Percentiles rank a stretch among this genome's conserved stretches.
Conservation (phyloP, 495 filamentous ascomycete genomes). For the Penicillium mononematosum region DNA sequence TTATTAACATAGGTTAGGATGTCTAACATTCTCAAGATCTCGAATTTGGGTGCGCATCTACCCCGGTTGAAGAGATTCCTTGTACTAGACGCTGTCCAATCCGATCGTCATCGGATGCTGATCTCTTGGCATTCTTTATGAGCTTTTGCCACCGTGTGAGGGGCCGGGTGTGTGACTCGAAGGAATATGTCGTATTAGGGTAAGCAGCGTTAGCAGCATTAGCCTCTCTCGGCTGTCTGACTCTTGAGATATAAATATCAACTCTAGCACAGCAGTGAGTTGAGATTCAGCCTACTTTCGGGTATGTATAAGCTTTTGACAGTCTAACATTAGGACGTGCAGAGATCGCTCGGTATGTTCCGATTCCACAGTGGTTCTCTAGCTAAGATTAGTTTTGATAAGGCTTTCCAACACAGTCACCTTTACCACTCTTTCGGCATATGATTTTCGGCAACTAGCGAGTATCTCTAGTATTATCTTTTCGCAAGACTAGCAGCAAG, state of each 20-base stretch:
- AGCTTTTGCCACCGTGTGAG: background rate
- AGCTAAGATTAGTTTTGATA: too few species aligned
- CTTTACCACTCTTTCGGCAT: too few species aligned
- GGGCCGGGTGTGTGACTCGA: background rate
- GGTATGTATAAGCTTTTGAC: conserved; percentile 4
- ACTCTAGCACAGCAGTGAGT: background rate
- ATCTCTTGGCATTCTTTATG: conserved; percentile 10
- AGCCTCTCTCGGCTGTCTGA: background rate
- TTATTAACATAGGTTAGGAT: background rate
- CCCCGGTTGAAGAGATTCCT: background rate
- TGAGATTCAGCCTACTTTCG: background rate
- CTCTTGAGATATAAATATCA: background rate
- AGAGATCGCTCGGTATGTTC: conserved; percentile 9
- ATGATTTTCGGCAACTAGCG: too few species aligned
- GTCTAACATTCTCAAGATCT: background rate
- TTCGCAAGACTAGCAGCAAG: too few species aligned
- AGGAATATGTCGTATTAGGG: background rate
- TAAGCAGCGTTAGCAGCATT: background rate
- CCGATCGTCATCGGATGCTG: conserved; percentile 1
- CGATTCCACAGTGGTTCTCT: background rate
- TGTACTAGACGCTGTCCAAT: background rate
- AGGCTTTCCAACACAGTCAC: too few species aligned
- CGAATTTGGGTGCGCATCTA: background rate
- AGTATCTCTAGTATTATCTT: too few species aligned
- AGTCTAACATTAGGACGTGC: background rate